Evolutionary conservation across 192 early-diverging fungal genomes (phyloP), one percentile per base, ranked within the genome.

Genomic region (Rhizophlyctis rosea): DNA sequence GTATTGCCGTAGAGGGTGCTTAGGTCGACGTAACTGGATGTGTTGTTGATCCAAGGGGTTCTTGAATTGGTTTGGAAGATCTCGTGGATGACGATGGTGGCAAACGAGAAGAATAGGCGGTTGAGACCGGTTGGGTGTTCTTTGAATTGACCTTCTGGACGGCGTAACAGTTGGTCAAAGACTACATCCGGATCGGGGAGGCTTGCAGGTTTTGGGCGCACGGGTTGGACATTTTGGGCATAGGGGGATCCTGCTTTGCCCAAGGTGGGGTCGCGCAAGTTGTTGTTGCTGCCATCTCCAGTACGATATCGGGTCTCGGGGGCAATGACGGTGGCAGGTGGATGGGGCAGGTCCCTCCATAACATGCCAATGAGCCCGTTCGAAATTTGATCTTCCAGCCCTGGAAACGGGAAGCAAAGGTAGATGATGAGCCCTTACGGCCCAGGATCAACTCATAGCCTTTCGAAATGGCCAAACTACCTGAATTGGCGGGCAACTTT

Each of bases 21-120:
- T 27, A 78, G 49, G 61, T 79, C 77, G 29, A 64, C 34, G 55
- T 79, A 79, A 24, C 50, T 48, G n/a, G 77, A 68, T 5, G 67
- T 79, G n/a, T 70, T 50, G 57, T 79, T 79, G 28, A 66, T 77
- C 21, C 44, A 28, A 0, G 72, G 70, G 23, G 74, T 44, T 14
- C 36, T 34, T 14, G 68, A 34, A 24, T 75, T 73, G 23, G 73
- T 62, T 50, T 66, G 48, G 59, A 79, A 79, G 13, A 79, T 48
- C 29, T 79, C 77, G 32, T 79, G 77, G 1, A 75, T 79, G 23
- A 79, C 76, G 25, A 79, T 34, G 29, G 60, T 71, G 3, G 77
- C 77, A 35, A 79, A 28, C 47, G 65, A 63, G 32, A 77, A 74
- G 5, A 79, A 31, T 9, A 78, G 53, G 48, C 55, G 51, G 49